Evolutionary conservation across 116 monocot species (phyloP).

Genomic region (Phalaenopsis hybrid): DNA sequence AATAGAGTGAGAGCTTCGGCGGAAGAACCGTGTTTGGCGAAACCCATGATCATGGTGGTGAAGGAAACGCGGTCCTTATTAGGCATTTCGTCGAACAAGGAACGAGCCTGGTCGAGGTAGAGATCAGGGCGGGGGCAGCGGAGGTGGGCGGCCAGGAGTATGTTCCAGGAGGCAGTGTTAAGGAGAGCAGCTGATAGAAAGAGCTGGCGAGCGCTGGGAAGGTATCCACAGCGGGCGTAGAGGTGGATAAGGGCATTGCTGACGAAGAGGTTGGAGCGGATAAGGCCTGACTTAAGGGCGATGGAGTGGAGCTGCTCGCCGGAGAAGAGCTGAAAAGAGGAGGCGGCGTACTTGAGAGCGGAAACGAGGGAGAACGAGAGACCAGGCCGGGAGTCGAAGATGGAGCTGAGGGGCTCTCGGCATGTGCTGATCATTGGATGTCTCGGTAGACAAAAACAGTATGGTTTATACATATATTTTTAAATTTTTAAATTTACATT

Average conservation of each 20-base stretch:
- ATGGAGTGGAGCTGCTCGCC: slow-evolving; percentile 50
- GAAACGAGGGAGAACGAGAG: slow-evolving; percentile 22
- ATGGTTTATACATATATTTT: no score
- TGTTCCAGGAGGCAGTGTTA: slow-evolving; percentile 55
- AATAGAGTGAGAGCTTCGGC: slow-evolving; percentile 27
- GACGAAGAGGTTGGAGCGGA: slow-evolving; percentile 41
- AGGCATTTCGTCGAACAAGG: slow-evolving; percentile 42
- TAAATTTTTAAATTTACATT: no score
- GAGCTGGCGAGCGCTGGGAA: slow-evolving; percentile 6
- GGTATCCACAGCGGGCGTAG: slow-evolving; percentile 27
- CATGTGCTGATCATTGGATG: background rate
- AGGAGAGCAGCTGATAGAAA: slow-evolving; percentile 16
- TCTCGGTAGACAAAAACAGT: background rate
- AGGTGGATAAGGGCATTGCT: slow-evolving; percentile 48
- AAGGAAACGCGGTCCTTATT: slow-evolving; percentile 43
- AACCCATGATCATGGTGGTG: slow-evolving; percentile 59
- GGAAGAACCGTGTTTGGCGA: slow-evolving; percentile 19
- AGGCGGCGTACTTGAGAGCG: slow-evolving; percentile 28
- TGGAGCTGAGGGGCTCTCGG: background rate
- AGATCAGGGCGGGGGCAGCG: slow-evolving; percentile 5
- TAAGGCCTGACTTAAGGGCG: slow-evolving; percentile 43
- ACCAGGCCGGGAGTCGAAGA: background rate
- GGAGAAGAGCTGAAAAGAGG: slow-evolving; percentile 19
- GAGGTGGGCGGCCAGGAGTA: slow-evolving; percentile 28
- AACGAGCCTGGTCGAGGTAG: slow-evolving; percentile 17